These are phyloP conservation scores for Oryza meridionalis DNA, from an alignment of 176 grass and related monocot species.

Conservation along the genomic window DNA sequence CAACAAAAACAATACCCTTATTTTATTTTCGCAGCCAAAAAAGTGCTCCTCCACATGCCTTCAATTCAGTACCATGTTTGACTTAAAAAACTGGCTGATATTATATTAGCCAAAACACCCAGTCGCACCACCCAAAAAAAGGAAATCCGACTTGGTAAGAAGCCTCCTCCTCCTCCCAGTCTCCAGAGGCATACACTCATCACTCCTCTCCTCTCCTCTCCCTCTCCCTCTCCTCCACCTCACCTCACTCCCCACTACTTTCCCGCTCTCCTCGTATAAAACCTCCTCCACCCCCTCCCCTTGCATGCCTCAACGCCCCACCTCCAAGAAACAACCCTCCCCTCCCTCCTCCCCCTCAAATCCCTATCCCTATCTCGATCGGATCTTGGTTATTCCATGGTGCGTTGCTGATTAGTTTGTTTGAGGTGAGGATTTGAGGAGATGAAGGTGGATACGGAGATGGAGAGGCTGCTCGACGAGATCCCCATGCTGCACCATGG, in stretches of 20 bases:
- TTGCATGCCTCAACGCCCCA: constrained; percentile 67
- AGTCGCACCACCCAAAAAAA: constrained; percentile 18
- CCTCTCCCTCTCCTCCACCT: background rate
- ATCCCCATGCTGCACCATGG: constrained; percentile 57
- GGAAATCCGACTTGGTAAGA: constrained; percentile 38
- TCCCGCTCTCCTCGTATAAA: constrained; percentile 49
- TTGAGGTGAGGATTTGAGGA: background rate
- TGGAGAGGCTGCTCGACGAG: constrained; percentile 81
- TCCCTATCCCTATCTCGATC: background rate
- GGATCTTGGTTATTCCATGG: background rate
- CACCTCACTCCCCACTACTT: constrained; percentile 46
- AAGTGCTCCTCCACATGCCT: background rate
- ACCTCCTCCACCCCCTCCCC: constrained; percentile 21
- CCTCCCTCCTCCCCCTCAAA: constrained; percentile 26
- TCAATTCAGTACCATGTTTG: background rate
- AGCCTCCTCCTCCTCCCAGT: background rate
- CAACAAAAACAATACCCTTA: background rate
- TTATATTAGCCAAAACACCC: background rate
- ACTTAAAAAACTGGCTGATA: background rate
- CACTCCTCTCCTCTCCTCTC: background rate
- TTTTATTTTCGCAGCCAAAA: background rate
- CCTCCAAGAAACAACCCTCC: constrained; percentile 46
- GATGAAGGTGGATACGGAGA: constrained; percentile 75
- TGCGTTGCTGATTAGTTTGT: background rate
- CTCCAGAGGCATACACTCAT: background rate